These are phyloP conservation scores for Alternaria ethzedia DNA, from an alignment of 2,329 filamentous ascomycete genomes.

Conservation along the genomic window DNA sequence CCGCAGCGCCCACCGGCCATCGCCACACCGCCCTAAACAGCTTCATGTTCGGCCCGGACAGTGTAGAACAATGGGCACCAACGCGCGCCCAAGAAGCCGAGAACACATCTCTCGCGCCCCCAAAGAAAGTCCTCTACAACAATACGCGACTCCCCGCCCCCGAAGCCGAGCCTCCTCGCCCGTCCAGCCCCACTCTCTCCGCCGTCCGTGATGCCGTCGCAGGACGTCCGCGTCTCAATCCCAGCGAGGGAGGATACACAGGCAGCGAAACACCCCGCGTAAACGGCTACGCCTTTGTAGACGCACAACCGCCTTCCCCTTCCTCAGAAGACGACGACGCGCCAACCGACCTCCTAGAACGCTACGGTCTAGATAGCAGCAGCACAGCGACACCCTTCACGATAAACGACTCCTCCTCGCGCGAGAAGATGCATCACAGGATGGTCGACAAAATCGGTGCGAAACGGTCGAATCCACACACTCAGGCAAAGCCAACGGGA, in stretches of 20 bases:
- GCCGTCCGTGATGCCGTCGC: slow-evolving; percentile 83
- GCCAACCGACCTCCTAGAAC: slow-evolving; percentile 52
- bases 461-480: slow-evolving; percentile 11
- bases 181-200: slow-evolving; percentile 82
- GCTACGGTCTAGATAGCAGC: slow-evolving; percentile 45
- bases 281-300: slow-evolving; percentile 93
- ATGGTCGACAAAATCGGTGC: slow-evolving; percentile 59
- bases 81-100: slow-evolving; percentile 74
- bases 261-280: slow-evolving; percentile 85
- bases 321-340: slow-evolving; percentile 59
- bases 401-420: slow-evolving; percentile 73
- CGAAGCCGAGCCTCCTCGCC: slow-evolving; percentile 47
- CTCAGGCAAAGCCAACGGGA: slow-evolving; percentile 6
- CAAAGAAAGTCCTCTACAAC: slow-evolving; percentile 77
- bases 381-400: slow-evolving; percentile 65
- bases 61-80: slow-evolving; percentile 60
- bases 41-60: slow-evolving; percentile 83
- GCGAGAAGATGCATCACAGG: slow-evolving; percentile 79
- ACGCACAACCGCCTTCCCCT: slow-evolving; percentile 84
- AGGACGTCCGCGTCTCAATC: slow-evolving; percentile 68
- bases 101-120: slow-evolving; percentile 72
- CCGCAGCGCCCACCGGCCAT: slow-evolving; percentile 78
- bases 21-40: slow-evolving; percentile 75
- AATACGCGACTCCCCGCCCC: slow-evolving; percentile 76
- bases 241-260: slow-evolving; percentile 66